phyloP scores from a whole-genome alignment of 352 stramenopile genomes.

The Pythium chondricola region DNA sequence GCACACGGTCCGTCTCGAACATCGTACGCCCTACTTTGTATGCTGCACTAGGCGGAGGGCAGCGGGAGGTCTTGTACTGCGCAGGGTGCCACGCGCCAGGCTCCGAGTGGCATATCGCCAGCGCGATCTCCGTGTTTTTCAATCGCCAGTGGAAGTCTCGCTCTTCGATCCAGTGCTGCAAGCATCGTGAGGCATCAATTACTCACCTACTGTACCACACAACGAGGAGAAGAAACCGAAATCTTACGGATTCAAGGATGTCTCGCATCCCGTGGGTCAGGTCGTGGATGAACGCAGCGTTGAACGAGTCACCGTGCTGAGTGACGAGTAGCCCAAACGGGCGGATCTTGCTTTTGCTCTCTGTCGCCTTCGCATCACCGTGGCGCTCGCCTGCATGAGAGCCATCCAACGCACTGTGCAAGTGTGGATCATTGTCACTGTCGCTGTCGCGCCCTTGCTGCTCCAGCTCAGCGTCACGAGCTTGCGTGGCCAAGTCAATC shows the following conservation, averaged over 20 bases:
- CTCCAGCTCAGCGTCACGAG: slow-evolving; percentile 20
- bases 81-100: slow-evolving; percentile 88
- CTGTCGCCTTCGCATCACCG: too few relatives aligned
- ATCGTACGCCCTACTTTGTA: slow-evolving; percentile 89
- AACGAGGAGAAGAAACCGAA: not conserved
- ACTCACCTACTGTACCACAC: slow-evolving; percentile 23
- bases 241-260: slow-evolving; percentile 34
- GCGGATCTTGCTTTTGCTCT: not conserved
- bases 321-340: slow-evolving; percentile 61
- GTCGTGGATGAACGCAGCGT: slow-evolving; percentile 59
- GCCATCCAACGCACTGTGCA: not conserved
- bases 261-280: slow-evolving; percentile 39
- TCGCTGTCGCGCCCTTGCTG: slow-evolving; percentile 10
- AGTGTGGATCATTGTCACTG: not conserved
- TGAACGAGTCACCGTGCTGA: slow-evolving; percentile 61
- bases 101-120: slow-evolving; percentile 91
- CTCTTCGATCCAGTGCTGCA: slow-evolving; percentile 69
- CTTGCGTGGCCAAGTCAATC: slow-evolving; percentile 33
- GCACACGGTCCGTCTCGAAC: slow-evolving; percentile 93
- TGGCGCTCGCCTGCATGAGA: too few relatives aligned
- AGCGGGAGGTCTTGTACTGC: slow-evolving; percentile 61
- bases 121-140: slow-evolving; percentile 26
- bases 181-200: not conserved
- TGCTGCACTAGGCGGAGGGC: slow-evolving; percentile 34
- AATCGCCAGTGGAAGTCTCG: slow-evolving; percentile 59